A percentile compares a stretch with the other conserved stretches of the same genome.
These are phyloP conservation scores for Teunomyces kruisii DNA, from an alignment of 805 yeast species.

Conservation along the genomic window DNA sequence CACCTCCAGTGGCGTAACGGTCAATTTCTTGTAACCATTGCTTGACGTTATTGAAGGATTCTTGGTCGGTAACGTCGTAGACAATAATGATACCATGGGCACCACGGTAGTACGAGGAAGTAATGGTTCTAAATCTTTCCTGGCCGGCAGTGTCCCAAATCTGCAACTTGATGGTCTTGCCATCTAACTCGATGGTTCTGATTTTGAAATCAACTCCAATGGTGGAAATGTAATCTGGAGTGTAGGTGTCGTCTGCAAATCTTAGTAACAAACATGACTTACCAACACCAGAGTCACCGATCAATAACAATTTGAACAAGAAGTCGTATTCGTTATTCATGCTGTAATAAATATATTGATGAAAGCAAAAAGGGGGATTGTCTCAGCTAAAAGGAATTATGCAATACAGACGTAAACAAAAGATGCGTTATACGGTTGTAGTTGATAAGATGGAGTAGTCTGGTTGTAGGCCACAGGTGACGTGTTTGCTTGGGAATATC, in stretches of 20 bases:
- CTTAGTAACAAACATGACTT: slow-evolving; percentile 92
- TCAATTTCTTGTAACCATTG: slow-evolving; percentile 99
- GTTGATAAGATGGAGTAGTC: not conserved
- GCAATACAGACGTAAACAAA: not conserved
- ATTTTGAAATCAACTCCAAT: slow-evolving; percentile 96
- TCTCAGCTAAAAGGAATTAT: slow-evolving; percentile 2
- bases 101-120: slow-evolving; percentile 96
- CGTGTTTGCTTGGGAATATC: slow-evolving; percentile 1
- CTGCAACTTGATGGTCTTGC: slow-evolving; percentile 95
- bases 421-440: not conserved
- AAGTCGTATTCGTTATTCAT: slow-evolving; percentile 98
- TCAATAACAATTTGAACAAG: slow-evolving; percentile 88
- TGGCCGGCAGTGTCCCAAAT: slow-evolving; percentile 99
- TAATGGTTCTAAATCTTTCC: slow-evolving; percentile 96
- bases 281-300: slow-evolving; percentile 99
- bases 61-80: slow-evolving; percentile 97
- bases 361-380: slow-evolving; percentile 2
- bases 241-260: slow-evolving; percentile 96
- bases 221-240: slow-evolving; percentile 95
- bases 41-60: slow-evolving; percentile 91
- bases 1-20: slow-evolving; percentile 97
- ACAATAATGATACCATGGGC: slow-evolving; percentile 98
- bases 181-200: slow-evolving; percentile 89
- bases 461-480: not conserved
- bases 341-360: slow-evolving; percentile 3